Conservation (phyloP, 495 filamentous ascomycete genomes). For the Penicillium silybi region DNA sequence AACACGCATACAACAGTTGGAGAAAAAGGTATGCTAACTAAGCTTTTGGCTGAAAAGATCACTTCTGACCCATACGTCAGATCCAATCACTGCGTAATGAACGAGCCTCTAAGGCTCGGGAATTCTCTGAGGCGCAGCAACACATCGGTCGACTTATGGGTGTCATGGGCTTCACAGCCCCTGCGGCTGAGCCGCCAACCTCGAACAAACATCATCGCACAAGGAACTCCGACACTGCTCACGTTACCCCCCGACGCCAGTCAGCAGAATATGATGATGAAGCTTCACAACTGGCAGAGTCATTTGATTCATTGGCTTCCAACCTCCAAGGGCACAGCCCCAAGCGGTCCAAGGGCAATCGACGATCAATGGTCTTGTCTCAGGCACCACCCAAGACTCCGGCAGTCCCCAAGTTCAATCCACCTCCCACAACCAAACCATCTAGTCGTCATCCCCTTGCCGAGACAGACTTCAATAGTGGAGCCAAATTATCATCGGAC, state of each 20-base stretch:
- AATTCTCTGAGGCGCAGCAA: constrained; percentile 48
- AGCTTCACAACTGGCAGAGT: constrained; percentile 17
- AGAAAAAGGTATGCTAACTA: constrained; percentile 30
- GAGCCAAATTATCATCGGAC: constrained; percentile 17
- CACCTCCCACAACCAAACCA: neutral
- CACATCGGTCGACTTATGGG: constrained; percentile 45
- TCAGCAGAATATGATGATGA: constrained; percentile 12
- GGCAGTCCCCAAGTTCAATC: neutral
- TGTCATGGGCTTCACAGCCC: constrained; percentile 42
- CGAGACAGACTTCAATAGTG: constrained; percentile 28
- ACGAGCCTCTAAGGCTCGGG: constrained; percentile 40
- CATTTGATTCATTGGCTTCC: constrained; percentile 20
- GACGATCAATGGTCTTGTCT: neutral
- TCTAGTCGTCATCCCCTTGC: constrained; percentile 16
- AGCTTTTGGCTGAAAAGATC: neutral
- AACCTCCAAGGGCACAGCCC: constrained; percentile 19
- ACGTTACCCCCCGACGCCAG: constrained; percentile 12
- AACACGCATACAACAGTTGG: constrained; percentile 33
- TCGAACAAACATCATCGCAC: constrained; percentile 21
- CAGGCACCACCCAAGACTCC: constrained; percentile 3
- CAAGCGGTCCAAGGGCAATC: constrained; percentile 30
- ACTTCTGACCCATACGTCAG: constrained; percentile 16
- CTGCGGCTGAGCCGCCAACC: constrained; percentile 17
- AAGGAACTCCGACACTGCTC: constrained; percentile 9
- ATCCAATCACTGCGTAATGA: constrained; percentile 39